These are phyloP conservation scores for Leishmania amazonensis DNA, from an alignment of 208 protist species.

Conservation along the genomic window DNA sequence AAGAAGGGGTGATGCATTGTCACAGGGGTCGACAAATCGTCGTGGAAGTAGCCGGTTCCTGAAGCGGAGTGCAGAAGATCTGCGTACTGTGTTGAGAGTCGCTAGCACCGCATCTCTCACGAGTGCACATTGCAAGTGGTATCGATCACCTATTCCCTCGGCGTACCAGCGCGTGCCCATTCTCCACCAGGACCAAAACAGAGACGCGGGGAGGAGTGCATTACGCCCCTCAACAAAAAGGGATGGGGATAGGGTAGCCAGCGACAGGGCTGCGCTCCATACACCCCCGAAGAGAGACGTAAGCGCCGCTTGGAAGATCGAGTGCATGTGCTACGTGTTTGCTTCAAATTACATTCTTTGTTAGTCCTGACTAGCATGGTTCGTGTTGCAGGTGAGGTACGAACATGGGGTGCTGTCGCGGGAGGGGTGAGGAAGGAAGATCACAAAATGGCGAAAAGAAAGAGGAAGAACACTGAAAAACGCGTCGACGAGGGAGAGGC, in stretches of 20 bases:
- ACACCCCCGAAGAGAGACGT: background rate
- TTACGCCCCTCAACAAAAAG: background rate
- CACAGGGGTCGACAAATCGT: background rate
- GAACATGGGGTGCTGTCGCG: background rate
- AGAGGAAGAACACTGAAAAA: conserved; percentile 10
- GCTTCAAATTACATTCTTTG: background rate
- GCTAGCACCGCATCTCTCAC: background rate
- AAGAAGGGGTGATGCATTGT: too few relatives aligned
- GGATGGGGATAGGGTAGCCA: background rate
- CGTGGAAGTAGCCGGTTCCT: background rate
- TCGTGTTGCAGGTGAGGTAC: background rate
- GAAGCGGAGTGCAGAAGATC: background rate
- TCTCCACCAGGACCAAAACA: background rate
- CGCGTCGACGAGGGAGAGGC: conserved; percentile 1
- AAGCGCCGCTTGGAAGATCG: background rate
- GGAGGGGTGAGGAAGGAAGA: background rate
- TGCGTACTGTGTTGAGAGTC: background rate
- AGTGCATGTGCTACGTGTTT: background rate
- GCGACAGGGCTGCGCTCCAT: background rate
- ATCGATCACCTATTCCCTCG: too few relatives aligned
- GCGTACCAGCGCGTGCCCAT: background rate
- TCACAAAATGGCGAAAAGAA: conserved; percentile 24
- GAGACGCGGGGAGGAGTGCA: background rate
- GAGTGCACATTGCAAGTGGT: background rate
- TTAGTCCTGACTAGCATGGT: background rate